A percentile compares a stretch with the other conserved stretches of the same genome.
phyloP scores from a whole-genome alignment of 345 rosid species.

The Erysimum cheiranthoides region DNA sequence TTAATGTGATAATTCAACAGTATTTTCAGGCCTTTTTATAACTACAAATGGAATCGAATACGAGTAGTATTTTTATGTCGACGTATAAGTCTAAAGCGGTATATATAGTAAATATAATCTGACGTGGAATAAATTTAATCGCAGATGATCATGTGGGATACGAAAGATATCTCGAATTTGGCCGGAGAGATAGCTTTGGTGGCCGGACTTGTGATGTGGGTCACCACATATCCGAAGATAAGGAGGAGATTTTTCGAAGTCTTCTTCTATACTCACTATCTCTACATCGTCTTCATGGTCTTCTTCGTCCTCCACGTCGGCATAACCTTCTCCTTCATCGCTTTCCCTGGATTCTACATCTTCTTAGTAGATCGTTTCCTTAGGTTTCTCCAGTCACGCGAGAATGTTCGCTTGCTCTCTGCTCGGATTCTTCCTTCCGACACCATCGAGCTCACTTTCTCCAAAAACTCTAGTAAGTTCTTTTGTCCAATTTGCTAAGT shows the following conservation, averaged over 20 bases:
- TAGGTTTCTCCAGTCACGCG: constrained; percentile 74
- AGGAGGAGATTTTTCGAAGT: constrained; percentile 74
- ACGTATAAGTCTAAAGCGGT: neutral
- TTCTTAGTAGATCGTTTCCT: constrained; percentile 78
- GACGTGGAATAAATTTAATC: neutral
- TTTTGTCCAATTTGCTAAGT: neutral
- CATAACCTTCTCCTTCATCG: constrained; percentile 55
- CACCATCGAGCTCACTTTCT: constrained; percentile 72
- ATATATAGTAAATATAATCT: neutral
- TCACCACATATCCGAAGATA: constrained; percentile 63
- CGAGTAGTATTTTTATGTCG: neutral
- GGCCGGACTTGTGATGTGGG: constrained; percentile 69
- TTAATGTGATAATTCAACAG: constrained; percentile 1
- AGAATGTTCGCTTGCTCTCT: constrained; percentile 56
- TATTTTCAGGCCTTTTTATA: neutral
- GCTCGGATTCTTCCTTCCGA: constrained; percentile 70
- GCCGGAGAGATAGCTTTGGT: constrained; percentile 75
- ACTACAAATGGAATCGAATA: neutral
- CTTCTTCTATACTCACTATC: constrained; percentile 79
- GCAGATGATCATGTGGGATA: constrained; percentile 64
- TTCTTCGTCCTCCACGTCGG: constrained; percentile 76
- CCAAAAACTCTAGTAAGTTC: constrained; percentile 60
- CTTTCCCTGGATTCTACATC: constrained; percentile 83
- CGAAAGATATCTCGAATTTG: constrained; percentile 52
- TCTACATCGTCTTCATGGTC: constrained; percentile 67